Conservation (phyloP, 306 rosid species). For the Canavalia ensiformis region DNA sequence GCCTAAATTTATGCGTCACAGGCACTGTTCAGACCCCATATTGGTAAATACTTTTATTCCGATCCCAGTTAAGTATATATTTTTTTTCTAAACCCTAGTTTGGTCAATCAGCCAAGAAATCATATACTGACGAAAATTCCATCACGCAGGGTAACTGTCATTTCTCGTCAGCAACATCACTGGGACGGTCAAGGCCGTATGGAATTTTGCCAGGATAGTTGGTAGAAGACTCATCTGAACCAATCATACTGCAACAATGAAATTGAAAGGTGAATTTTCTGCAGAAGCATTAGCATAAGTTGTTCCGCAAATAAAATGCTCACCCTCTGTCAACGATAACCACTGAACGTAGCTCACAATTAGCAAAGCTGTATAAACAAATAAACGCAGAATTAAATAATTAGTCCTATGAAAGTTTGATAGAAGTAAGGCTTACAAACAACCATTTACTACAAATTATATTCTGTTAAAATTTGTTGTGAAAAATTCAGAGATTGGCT, state of each 20-base stretch:
- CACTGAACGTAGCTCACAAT: conserved; percentile 92
- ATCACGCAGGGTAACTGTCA: conserved; percentile 9
- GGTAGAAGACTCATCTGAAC: conserved; percentile 70
- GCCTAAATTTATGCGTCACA: too few relatives aligned
- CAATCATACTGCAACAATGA: conserved; percentile 63
- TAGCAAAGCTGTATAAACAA: conserved; percentile 73
- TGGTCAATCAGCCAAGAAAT: too few relatives aligned
- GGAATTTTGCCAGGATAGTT: conserved; percentile 84
- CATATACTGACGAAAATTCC: conserved; percentile 1
- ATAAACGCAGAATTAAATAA: background rate
- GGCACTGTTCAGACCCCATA: too few relatives aligned
- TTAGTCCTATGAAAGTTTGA: conserved; percentile 24
- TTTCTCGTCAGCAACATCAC: conserved; percentile 68
- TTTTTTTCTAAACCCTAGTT: too few relatives aligned
- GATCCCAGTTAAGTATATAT: too few relatives aligned
- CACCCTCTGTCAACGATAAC: conserved; percentile 81
- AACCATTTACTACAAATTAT: background rate
- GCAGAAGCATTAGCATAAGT: conserved; percentile 23
- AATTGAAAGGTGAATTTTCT: conserved; percentile 1
- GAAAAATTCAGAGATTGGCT: background rate
- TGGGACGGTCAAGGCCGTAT: conserved; percentile 77
- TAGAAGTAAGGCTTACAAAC: background rate
- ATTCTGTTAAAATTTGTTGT: background rate
- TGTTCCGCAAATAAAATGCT: conserved; percentile 46
- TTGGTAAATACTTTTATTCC: too few relatives aligned